phyloP scores from a whole-genome alignment of 2,329 filamentous ascomycete species.

The Neophaeococcomyces aloes region DNA sequence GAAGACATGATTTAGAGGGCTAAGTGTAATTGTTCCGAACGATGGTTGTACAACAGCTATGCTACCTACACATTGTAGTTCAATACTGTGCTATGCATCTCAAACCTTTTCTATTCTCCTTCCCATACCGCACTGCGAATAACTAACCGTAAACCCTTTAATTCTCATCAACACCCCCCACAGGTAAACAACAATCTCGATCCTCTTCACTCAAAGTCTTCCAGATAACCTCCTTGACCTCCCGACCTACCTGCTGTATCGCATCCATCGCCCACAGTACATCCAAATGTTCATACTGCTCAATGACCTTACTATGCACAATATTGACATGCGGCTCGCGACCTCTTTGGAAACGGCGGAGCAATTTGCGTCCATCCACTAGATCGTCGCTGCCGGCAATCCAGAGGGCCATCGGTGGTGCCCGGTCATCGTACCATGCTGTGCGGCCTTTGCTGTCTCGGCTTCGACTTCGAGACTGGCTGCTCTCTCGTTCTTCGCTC shows the following conservation, averaged over 20 bases:
- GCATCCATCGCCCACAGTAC: slow-evolving; percentile 91
- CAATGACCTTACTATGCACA: slow-evolving; percentile 71
- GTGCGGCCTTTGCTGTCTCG: slow-evolving; percentile 24
- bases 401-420: slow-evolving; percentile 81
- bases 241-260: slow-evolving; percentile 68
- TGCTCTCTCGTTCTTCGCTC: slow-evolving; percentile 13
- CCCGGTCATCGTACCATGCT: slow-evolving; percentile 73
- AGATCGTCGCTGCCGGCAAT: slow-evolving; percentile 72
- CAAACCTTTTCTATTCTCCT: too few species aligned
- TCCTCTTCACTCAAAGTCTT: slow-evolving; percentile 52
- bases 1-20: too few species aligned
- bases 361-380: slow-evolving; percentile 66
- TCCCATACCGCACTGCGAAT: too few species aligned
- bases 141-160: too few species aligned
- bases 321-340: slow-evolving; percentile 71
- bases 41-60: too few species aligned
- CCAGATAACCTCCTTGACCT: slow-evolving; percentile 76
- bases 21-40: too few species aligned
- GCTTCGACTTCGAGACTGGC: neutral
- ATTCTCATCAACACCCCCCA: slow-evolving; percentile 52
- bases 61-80: too few species aligned
- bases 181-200: slow-evolving; percentile 51
- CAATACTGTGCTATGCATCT: too few species aligned
- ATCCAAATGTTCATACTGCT: slow-evolving; percentile 86
- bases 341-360: slow-evolving; percentile 63